Evolutionary conservation across 192 early-diverging fungal species (phyloP).

Genomic region (Piromyces sp.): DNA sequence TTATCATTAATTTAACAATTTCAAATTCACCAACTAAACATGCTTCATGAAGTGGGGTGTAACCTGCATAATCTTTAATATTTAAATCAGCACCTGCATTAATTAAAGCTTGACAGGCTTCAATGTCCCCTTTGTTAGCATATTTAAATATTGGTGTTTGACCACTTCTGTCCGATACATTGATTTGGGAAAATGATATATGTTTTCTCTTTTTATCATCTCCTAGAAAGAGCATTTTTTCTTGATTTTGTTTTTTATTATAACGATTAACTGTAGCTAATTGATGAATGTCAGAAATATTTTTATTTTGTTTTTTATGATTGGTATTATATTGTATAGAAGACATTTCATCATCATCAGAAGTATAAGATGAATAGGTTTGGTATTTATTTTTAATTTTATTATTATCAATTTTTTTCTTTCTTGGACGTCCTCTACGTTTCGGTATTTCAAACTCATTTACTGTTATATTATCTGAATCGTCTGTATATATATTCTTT

Average conservation of each 20-base stretch:
- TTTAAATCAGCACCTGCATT: conserved; percentile 26
- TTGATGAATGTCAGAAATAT: neutral
- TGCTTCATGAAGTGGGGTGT: conserved; percentile 35
- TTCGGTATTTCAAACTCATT: neutral
- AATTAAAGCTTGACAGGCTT: conserved; percentile 15
- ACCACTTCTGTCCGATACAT: conserved; percentile 7
- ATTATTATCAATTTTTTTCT: neutral
- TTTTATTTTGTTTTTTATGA: neutral
- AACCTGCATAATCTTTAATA: conserved; percentile 33
- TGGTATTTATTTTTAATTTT: neutral
- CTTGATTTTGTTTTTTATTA: neutral
- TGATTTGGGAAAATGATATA: neutral
- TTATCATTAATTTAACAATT: conserved; percentile 18
- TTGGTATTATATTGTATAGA: neutral
- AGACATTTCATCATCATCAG: neutral
- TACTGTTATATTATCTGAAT: neutral
- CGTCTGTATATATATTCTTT: neutral
- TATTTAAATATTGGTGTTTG: conserved; percentile 23
- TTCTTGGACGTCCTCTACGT: neutral
- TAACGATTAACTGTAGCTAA: neutral
- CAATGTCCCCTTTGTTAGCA: conserved; percentile 16
- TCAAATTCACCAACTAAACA: conserved; percentile 20
- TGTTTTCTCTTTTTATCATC: neutral
- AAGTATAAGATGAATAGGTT: neutral
- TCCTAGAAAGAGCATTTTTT: neutral